These are phyloP conservation scores for Colletotrichum caudatum DNA, from an alignment of 2,329 filamentous ascomycete genomes.

Conservation along the genomic window DNA sequence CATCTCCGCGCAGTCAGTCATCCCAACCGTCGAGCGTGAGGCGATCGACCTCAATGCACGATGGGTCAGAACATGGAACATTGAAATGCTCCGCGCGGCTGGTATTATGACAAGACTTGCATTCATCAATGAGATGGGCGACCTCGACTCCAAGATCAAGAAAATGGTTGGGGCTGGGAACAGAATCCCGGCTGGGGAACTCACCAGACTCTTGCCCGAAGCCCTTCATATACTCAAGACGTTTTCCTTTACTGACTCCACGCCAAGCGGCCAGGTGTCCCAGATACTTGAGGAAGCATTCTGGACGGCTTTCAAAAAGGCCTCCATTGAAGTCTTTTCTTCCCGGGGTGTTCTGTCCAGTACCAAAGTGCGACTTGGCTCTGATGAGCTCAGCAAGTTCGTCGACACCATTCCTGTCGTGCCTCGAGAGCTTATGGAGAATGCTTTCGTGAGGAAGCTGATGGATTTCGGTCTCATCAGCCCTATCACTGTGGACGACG, in stretches of 20 bases:
- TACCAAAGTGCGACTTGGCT: slow-evolving; percentile 80
- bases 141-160: slow-evolving; percentile 73
- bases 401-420: slow-evolving; percentile 90
- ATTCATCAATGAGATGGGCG: slow-evolving; percentile 87
- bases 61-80: slow-evolving; percentile 95
- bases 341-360: slow-evolving; percentile 89
- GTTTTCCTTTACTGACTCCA: slow-evolving; percentile 90
- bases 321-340: slow-evolving; percentile 88
- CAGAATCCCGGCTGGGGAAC: slow-evolving; percentile 71
- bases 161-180: slow-evolving; percentile 58
- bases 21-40: slow-evolving; percentile 96
- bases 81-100: slow-evolving; percentile 90
- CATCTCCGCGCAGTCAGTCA: slow-evolving; percentile 94
- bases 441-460: slow-evolving; percentile 83
- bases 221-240: slow-evolving; percentile 87
- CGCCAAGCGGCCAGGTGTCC: slow-evolving; percentile 85
- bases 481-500: slow-evolving; percentile 87
- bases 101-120: slow-evolving; percentile 91
- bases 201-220: slow-evolving; percentile 78
- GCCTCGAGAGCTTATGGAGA: slow-evolving; percentile 78
- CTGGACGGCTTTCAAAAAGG: slow-evolving; percentile 88
- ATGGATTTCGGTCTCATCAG: slow-evolving; percentile 88
- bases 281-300: slow-evolving; percentile 94
- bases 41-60: slow-evolving; percentile 96
- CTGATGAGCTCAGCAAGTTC: slow-evolving; percentile 76